Evolutionary conservation across 2,329 filamentous ascomycete species (phyloP).

Genomic region (Leptographium flavum): DNA sequence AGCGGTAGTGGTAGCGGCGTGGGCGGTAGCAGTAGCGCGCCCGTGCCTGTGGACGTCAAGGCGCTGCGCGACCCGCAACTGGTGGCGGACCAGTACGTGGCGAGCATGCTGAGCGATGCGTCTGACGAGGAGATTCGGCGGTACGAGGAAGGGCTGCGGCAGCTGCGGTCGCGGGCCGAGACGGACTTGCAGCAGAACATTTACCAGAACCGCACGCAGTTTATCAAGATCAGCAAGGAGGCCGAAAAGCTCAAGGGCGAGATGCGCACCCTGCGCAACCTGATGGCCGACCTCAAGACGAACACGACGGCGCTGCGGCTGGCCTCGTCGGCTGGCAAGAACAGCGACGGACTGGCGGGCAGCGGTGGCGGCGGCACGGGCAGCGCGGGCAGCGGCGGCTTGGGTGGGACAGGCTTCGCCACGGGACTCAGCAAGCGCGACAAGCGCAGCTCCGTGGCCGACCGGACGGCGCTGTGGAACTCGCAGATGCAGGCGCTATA

Average conservation of each 20-base stretch:
- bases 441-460: conserved; percentile 78
- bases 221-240: conserved; percentile 98
- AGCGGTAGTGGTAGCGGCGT: background rate
- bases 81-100: conserved; percentile 64
- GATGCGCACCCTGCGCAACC: conserved; percentile 77
- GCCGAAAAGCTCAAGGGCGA: conserved; percentile 94
- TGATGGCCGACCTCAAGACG: conserved; percentile 84
- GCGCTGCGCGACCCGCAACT: conserved; percentile 69
- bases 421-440: conserved; percentile 51
- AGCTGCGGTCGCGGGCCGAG: conserved; percentile 63
- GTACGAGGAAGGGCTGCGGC: conserved; percentile 62
- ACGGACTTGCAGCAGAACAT: conserved; percentile 87
- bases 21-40: conserved; percentile 22
- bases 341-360: background rate
- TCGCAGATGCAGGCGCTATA: conserved; percentile 70
- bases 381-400: background rate
- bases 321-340: conserved; percentile 35
- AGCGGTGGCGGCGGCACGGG: background rate
- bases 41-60: conserved; percentile 56
- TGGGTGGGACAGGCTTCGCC: conserved; percentile 24
- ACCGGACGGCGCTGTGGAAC: conserved; percentile 53
- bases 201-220: conserved; percentile 92
- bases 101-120: conserved; percentile 64
- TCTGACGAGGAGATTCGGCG: conserved; percentile 76
- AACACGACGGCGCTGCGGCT: conserved; percentile 54